Percentiles rank a stretch among this genome's conserved stretches.
These are phyloP conservation scores for Terana coerulea DNA, from an alignment of 768 basidiomycete genomes.

Conservation along the genomic window DNA sequence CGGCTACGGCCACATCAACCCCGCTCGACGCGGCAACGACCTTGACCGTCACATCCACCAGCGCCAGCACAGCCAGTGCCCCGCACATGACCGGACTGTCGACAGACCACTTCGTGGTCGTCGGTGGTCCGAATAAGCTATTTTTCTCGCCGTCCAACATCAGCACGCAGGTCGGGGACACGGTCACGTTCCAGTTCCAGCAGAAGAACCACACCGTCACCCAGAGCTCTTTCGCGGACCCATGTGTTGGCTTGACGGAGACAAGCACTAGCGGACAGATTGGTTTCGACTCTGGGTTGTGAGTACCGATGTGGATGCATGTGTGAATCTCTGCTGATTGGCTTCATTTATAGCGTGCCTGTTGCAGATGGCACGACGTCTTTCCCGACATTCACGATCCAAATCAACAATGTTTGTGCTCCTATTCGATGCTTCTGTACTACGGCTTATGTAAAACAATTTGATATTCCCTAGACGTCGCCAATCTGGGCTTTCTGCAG, in stretches of 20 bases:
- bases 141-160: constrained; percentile 31
- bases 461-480: constrained; percentile 32
- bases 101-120: constrained; percentile 28
- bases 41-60: constrained; percentile 28
- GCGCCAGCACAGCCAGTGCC: constrained; percentile 26
- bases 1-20: constrained; percentile 30
- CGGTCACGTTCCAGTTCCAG: constrained; percentile 37
- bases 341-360: constrained; percentile 35
- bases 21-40: constrained; percentile 36
- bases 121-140: constrained; percentile 25
- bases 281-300: constrained; percentile 40
- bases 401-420: constrained; percentile 42
- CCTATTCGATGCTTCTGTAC: background rate
- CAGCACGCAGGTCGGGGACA: constrained; percentile 33
- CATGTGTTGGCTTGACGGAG: constrained; percentile 35
- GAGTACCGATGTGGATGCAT: constrained; percentile 13
- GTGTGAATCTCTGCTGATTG: background rate
- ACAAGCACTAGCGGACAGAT: constrained; percentile 41
- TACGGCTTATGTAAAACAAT: constrained; percentile 1
- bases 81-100: constrained; percentile 31
- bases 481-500: constrained; percentile 57
- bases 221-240: constrained; percentile 33
- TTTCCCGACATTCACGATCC: constrained; percentile 51
- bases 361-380: constrained; percentile 40
- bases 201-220: constrained; percentile 38